phyloP scores from a whole-genome alignment of 352 stramenopile genomes.

The Thraustochytrium striatum region DNA sequence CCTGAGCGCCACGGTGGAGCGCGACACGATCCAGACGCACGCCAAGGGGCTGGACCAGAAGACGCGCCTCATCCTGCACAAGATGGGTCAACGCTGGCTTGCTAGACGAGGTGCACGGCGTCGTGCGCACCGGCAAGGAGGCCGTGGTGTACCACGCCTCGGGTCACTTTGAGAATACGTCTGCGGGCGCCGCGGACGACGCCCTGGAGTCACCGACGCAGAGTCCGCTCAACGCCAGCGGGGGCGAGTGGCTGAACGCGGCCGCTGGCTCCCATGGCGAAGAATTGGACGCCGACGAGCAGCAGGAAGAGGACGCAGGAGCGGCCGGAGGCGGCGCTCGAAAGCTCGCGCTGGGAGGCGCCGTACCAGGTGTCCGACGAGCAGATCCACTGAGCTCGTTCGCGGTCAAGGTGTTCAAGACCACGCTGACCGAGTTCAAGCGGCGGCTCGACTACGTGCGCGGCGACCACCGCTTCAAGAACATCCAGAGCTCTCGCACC shows the following conservation, averaged over 20 bases:
- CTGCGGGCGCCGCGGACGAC: not conserved
- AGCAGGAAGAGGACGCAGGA: not conserved
- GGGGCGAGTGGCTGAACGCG: too few species aligned
- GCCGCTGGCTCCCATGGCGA: not conserved
- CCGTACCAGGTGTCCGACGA: not conserved
- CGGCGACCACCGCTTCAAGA: conserved; percentile 69
- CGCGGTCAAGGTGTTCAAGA: conserved; percentile 89
- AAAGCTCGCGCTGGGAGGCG: not conserved
- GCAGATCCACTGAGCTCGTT: conserved; percentile 61
- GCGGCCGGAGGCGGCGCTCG: not conserved
- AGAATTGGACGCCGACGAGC: not conserved
- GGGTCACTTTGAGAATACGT: conserved; percentile 29
- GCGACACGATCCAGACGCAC: conserved; percentile 55
- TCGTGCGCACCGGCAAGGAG: conserved; percentile 97
- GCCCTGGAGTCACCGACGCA: too few species aligned
- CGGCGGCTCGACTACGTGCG: conserved; percentile 97
- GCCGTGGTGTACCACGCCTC: conserved; percentile 97
- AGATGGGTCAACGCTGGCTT: conserved; percentile 93
- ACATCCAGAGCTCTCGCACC: conserved; percentile 50
- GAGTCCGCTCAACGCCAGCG: too few species aligned
- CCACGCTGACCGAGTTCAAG: conserved; percentile 97
- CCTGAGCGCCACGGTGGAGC: conserved; percentile 33
- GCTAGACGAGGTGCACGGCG: conserved; percentile 94
- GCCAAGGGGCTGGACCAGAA: conserved; percentile 68
- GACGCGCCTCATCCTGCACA: conserved; percentile 81